Base-by-base conservation (phyloP, 1,284 basidiomycete species). In the Leccinum subfulvum region DNA sequence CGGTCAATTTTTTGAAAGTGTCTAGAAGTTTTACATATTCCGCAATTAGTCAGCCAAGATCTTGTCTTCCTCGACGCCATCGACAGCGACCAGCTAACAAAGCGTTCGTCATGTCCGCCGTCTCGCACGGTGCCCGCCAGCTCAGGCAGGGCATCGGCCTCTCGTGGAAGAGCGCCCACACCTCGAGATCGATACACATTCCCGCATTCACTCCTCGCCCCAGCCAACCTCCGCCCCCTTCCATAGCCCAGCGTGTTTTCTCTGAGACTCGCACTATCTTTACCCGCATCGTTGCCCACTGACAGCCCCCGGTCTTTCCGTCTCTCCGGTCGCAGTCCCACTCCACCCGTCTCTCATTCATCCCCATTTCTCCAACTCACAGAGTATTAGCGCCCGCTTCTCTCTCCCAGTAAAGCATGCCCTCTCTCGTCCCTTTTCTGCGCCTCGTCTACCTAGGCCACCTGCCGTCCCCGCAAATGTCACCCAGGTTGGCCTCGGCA, bases 401-500 rank as follows among this genome's bases (percentile, higher is more conserved):
- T 89, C 89, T 5, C 76, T 85, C 49, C 81, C 84, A 14, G 80
- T 81, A 3, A 82, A 82, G 18, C 76, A 81, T 66, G 79, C 84
- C 0, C 78, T 84, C 55, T 73, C 76, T 2, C 70, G 78, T 11
- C 79, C 78, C n/a, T 71, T 82, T 8, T 65, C 73, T 3, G 66
- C 76, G 0, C 82, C 80, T 16, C 82, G 81, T 66, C 76, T 91
- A 28, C 90, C 89, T 16, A 81, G 80, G 21, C 79, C 82, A 5
- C 85, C 87, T 5, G 67, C 71, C 0, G 74, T 84, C 2, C 79
- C 82, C 4, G 78, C 82, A 7, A 79, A 81, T 53, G 76, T 86
- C 21, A 73, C 82, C 0, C 86, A 91, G 64, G 83, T 92, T 26
- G 90, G 90, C 8, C 78, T 92, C 1, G 89, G 89, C 35, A 83